phyloP scores from a whole-genome alignment of 1,139 yeast species.

The Debaryomyces fabryi region DNA sequence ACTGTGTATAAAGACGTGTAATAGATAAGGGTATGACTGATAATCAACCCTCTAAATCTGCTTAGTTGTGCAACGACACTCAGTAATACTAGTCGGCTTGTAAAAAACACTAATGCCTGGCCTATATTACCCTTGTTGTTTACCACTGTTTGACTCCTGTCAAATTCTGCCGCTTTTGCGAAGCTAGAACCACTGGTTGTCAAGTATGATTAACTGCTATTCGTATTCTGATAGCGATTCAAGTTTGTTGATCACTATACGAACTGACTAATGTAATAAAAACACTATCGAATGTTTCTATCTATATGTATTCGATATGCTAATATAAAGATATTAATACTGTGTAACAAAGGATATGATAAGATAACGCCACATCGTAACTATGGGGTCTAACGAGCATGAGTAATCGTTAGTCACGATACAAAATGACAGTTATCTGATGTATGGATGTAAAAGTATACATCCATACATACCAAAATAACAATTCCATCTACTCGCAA shows the following conservation, averaged over 20 bases:
- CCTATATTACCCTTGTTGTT: neutral
- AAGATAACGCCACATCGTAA: slow-evolving; percentile 4
- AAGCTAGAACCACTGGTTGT: slow-evolving; percentile 1
- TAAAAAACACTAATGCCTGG: neutral
- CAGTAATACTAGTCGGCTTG: neutral
- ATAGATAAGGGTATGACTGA: slow-evolving; percentile 7
- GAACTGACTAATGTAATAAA: neutral
- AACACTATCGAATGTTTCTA: slow-evolving; percentile 3
- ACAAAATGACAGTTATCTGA: neutral
- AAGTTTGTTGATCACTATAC: neutral
- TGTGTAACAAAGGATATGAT: slow-evolving; percentile 2
- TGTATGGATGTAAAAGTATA: neutral
- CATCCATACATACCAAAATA: neutral
- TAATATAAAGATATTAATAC: neutral
- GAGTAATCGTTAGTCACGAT: slow-evolving; percentile 7
- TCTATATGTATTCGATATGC: slow-evolving; percentile 4
- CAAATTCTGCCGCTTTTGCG: neutral
- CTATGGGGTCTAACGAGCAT: slow-evolving; percentile 3
- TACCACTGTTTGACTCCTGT: neutral
- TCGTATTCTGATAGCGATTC: neutral
- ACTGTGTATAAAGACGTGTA: slow-evolving; percentile 4
- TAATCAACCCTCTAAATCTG: neutral
- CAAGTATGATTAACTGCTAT: neutral
- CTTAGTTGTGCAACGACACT: neutral
- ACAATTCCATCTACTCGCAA: neutral